Evolutionary conservation across 2,329 filamentous ascomycete species (phyloP).

Genomic region (Alternaria ventricosa): DNA sequence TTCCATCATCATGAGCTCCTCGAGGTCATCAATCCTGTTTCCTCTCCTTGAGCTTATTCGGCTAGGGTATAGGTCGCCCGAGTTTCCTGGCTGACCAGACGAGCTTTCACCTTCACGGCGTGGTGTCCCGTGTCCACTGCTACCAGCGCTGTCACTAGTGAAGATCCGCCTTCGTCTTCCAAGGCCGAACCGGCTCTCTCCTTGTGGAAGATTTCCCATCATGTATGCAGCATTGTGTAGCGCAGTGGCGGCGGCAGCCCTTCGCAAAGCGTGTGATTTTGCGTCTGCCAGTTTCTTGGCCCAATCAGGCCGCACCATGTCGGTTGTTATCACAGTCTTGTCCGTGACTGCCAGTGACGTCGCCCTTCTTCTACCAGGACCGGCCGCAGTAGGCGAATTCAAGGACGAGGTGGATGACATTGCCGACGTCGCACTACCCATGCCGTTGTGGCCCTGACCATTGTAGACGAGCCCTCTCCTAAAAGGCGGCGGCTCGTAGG

Average conservation of each 20-base stretch:
- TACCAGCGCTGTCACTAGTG: slow-evolving; percentile 53
- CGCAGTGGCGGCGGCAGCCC: slow-evolving; percentile 91
- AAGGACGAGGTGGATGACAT: slow-evolving; percentile 89
- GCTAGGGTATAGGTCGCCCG: slow-evolving; percentile 47
- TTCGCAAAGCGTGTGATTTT: slow-evolving; percentile 80
- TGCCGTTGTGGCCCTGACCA: slow-evolving; percentile 58
- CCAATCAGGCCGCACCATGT: slow-evolving; percentile 93
- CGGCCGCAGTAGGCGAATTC: slow-evolving; percentile 60
- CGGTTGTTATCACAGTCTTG: slow-evolving; percentile 87
- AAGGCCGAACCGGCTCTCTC: slow-evolving; percentile 59
- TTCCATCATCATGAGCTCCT: slow-evolving; percentile 99
- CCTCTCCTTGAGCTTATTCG: slow-evolving; percentile 62
- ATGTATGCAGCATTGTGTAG: slow-evolving; percentile 94
- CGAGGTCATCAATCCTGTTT: slow-evolving; percentile 79
- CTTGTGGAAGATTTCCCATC: slow-evolving; percentile 65
- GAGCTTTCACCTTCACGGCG: slow-evolving; percentile 43
- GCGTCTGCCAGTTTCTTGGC: slow-evolving; percentile 85
- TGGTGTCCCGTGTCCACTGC: slow-evolving; percentile 55
- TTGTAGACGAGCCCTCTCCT: slow-evolving; percentile 80
- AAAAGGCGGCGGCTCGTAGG: slow-evolving; percentile 88
- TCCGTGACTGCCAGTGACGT: slow-evolving; percentile 81
- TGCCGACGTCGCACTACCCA: slow-evolving; percentile 67
- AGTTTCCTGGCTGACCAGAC: slow-evolving; percentile 40
- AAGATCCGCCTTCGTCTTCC: slow-evolving; percentile 60
- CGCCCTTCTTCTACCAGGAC: slow-evolving; percentile 62